Evolutionary conservation across 2,329 filamentous ascomycete species (phyloP).

Genomic region (Aureobasidium sp.): DNA sequence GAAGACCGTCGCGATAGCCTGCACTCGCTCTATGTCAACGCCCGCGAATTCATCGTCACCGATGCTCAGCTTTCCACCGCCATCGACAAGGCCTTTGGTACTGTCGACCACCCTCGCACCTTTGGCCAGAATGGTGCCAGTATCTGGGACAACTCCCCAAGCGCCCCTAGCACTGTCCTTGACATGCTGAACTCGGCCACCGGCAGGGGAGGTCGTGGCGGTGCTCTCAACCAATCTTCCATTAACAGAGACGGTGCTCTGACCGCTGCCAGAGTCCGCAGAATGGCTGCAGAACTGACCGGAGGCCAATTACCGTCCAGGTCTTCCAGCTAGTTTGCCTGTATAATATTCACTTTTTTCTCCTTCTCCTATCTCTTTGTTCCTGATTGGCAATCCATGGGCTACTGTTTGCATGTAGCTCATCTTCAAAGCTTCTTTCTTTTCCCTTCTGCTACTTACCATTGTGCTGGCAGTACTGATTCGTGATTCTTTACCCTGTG

Average conservation of each 20-base stretch:
- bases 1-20: slow-evolving; percentile 52
- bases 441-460: too few relatives aligned
- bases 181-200: slow-evolving; percentile 39
- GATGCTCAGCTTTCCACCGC: slow-evolving; percentile 68
- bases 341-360: slow-evolving; percentile 7
- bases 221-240: slow-evolving; percentile 27
- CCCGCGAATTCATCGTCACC: slow-evolving; percentile 76
- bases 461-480: too few relatives aligned
- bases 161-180: slow-evolving; percentile 42
- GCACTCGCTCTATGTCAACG: slow-evolving; percentile 84
- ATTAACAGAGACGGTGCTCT: background rate
- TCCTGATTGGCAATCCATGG: too few relatives aligned
- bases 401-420: too few relatives aligned
- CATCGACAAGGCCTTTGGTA: slow-evolving; percentile 70
- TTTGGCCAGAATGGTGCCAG: slow-evolving; percentile 41
- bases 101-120: slow-evolving; percentile 39
- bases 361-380: background rate
- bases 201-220: slow-evolving; percentile 21
- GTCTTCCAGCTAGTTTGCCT: slow-evolving; percentile 9
- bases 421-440: too few relatives aligned
- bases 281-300: slow-evolving; percentile 60
- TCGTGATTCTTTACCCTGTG: too few relatives aligned
- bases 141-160: slow-evolving; percentile 41
- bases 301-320: slow-evolving; percentile 51
- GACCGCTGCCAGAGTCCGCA: slow-evolving; percentile 52